phyloP scores from a whole-genome alignment of 441 rosid genomes.

The Gossypium davidsonii region DNA sequence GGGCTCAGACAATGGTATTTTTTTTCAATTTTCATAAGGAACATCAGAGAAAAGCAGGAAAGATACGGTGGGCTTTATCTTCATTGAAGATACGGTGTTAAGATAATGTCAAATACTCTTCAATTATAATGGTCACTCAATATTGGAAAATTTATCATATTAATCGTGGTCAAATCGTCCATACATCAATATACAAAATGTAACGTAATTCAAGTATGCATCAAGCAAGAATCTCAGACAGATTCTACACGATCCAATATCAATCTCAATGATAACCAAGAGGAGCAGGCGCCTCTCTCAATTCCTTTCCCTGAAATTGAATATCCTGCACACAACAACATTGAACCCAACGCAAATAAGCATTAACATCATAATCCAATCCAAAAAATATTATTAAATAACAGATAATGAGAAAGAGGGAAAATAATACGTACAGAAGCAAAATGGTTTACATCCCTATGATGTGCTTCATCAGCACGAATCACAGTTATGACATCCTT shows the following conservation, averaged over 20 bases:
- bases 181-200: not conserved
- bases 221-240: not conserved
- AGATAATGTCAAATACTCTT: not conserved
- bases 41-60: not conserved
- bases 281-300: slow-evolving; percentile 71
- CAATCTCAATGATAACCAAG: slow-evolving; percentile 47
- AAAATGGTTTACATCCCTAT: slow-evolving; percentile 55
- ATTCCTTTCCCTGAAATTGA: slow-evolving; percentile 58
- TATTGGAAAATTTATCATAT: not conserved
- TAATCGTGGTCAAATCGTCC: not conserved
- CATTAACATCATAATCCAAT: not conserved
- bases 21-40: no score
- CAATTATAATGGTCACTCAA: not conserved
- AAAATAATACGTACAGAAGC: slow-evolving; percentile 41
- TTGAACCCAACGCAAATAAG: not conserved
- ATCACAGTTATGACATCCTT: slow-evolving; percentile 49
- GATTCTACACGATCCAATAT: not conserved
- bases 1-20: slow-evolving; percentile 22
- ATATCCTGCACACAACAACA: slow-evolving; percentile 46
- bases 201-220: not conserved
- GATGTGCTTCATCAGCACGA: slow-evolving; percentile 64
- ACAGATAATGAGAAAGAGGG: not conserved
- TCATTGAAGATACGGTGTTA: not conserved
- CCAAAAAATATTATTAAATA: not conserved
- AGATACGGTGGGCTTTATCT: no score